phyloP scores from a whole-genome alignment of 2,329 filamentous ascomycete species.

The Mariannaea sp. region DNA sequence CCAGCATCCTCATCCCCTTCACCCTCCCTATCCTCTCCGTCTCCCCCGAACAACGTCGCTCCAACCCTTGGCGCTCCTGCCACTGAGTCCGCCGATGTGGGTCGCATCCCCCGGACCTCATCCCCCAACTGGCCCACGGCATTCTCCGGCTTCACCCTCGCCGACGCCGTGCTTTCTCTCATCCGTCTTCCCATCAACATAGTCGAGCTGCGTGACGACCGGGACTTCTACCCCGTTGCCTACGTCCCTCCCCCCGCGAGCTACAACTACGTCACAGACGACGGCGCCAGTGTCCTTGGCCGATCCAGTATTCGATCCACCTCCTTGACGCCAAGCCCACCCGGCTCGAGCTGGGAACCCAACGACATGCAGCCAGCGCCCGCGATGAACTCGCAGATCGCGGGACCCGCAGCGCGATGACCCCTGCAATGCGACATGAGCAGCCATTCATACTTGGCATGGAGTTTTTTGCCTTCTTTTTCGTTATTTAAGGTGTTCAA shows the following conservation, averaged over 20 bases:
- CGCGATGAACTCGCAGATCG: conserved; percentile 1
- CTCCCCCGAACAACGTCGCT: conserved; percentile 16
- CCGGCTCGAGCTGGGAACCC: conserved; percentile 16
- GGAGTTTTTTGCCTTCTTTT: conserved; percentile 23
- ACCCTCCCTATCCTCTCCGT: conserved; percentile 23
- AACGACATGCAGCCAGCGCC: conserved; percentile 6
- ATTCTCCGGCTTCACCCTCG: conserved; percentile 40
- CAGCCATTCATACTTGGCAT: conserved; percentile 19
- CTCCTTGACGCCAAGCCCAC: conserved; percentile 13
- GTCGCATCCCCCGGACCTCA: conserved; percentile 20
- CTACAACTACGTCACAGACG: conserved; percentile 35
- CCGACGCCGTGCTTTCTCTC: conserved; percentile 41
- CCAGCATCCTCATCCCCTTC: conserved; percentile 19
- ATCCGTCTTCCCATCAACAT: conserved; percentile 40
- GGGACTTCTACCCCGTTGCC: conserved; percentile 40
- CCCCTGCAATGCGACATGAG: conserved; percentile 14
- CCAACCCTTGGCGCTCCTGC: conserved; percentile 21
- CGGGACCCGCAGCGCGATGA: background rate
- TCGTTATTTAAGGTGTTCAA: background rate
- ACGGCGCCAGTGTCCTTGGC: conserved; percentile 26
- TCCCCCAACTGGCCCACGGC: conserved; percentile 27
- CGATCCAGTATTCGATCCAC: conserved; percentile 10
- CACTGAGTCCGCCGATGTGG: conserved; percentile 29
- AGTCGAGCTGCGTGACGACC: conserved; percentile 41
- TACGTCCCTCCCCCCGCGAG: conserved; percentile 37